A percentile compares a stretch with the other conserved stretches of the same genome.
phyloP scores from a whole-genome alignment of 148 eudicot species.

The Chenopodium formosanum region DNA sequence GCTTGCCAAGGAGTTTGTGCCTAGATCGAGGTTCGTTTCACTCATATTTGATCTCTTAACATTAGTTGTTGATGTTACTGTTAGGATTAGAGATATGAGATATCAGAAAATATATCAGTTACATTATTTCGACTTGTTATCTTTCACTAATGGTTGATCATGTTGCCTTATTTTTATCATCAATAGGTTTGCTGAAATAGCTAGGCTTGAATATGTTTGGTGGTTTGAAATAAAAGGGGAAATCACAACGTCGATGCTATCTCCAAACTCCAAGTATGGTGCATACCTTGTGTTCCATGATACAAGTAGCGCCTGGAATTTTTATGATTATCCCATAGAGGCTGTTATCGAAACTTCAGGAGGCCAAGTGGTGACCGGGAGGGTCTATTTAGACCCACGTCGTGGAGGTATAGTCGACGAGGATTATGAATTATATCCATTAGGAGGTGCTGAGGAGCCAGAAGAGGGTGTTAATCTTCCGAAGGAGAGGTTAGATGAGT shows the following conservation, averaged over 20 bases:
- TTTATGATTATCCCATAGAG: slow-evolving; percentile 27
- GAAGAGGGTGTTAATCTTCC: slow-evolving; percentile 24
- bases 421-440: neutral
- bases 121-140: too few species aligned
- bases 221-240: slow-evolving; percentile 52
- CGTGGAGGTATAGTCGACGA: slow-evolving; percentile 22
- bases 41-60: too few species aligned
- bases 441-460: neutral
- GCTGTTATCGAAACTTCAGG: slow-evolving; percentile 27
- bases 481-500: slow-evolving; percentile 46
- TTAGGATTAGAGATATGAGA: too few species aligned
- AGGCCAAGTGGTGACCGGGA: slow-evolving; percentile 24
- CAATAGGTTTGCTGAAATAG: slow-evolving; percentile 52
- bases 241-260: slow-evolving; percentile 34
- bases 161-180: neutral
- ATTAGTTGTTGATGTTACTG: too few species aligned
- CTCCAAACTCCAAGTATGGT: slow-evolving; percentile 42
- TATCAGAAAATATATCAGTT: too few species aligned
- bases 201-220: slow-evolving; percentile 38
- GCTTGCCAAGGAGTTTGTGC: too few species aligned
- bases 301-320: slow-evolving; percentile 29
- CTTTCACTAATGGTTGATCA: neutral
- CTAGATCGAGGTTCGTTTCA: too few species aligned
- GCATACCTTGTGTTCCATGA: slow-evolving; percentile 53
- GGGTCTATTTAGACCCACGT: slow-evolving; percentile 26